Percentiles rank a stretch among this genome's conserved stretches.
These are phyloP conservation scores for Penicillium sp. DNA, from an alignment of 2,329 filamentous ascomycete genomes.

Conservation along the genomic window DNA sequence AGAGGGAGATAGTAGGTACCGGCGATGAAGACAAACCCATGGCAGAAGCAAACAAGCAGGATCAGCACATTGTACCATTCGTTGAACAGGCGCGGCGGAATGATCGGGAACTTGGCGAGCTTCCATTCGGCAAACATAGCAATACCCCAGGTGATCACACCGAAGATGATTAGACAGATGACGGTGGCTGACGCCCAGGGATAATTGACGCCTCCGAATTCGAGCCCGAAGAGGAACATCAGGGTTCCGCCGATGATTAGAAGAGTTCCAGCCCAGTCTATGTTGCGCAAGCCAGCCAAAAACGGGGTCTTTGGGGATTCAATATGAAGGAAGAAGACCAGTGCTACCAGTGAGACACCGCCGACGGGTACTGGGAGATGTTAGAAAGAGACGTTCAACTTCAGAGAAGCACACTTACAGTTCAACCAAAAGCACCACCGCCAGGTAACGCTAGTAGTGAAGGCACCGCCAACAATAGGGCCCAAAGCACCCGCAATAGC, in stretches of 20 bases:
- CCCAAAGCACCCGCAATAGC: conserved; percentile 56
- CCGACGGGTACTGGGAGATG: conserved; percentile 49
- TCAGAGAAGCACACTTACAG: conserved; percentile 27
- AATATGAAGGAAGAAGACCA: conserved; percentile 56
- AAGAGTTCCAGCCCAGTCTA: conserved; percentile 59
- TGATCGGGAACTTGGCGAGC: conserved; percentile 68
- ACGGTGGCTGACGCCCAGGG: conserved; percentile 72
- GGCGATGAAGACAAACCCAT: conserved; percentile 72
- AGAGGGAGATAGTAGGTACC: conserved; percentile 74
- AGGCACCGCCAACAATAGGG: conserved; percentile 56
- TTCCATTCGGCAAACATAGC: conserved; percentile 70
- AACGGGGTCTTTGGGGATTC: conserved; percentile 57
- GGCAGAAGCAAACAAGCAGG: conserved; percentile 62
- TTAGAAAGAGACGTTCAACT: conserved; percentile 7
- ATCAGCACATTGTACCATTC: conserved; percentile 60
- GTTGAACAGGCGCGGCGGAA: conserved; percentile 66
- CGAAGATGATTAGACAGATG: conserved; percentile 72
- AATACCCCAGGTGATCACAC: conserved; percentile 54
- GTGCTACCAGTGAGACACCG: conserved; percentile 53
- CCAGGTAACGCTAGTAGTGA: conserved; percentile 56
- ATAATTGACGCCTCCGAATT: conserved; percentile 70
- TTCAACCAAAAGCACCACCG: conserved; percentile 60
- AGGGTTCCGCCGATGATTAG: conserved; percentile 69
- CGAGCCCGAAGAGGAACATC: conserved; percentile 79
- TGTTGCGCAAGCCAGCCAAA: conserved; percentile 52